phyloP scores from a whole-genome alignment of 73 alveolate genomes.

The Paraurostyla sp. region DNA sequence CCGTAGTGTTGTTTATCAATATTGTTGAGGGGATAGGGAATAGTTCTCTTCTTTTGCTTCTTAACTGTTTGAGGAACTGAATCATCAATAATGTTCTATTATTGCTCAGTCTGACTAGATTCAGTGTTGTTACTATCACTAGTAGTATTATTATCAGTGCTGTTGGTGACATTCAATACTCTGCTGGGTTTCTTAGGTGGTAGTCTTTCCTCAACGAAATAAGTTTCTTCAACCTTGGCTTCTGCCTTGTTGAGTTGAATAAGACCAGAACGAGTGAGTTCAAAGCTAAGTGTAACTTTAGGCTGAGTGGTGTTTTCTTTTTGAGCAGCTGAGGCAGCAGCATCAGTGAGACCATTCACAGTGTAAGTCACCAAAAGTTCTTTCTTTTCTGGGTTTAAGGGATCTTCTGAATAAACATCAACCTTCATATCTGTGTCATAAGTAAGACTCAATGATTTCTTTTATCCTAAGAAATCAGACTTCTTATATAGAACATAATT shows the following conservation, averaged over 20 bases:
- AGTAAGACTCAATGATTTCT: conserved; percentile 27
- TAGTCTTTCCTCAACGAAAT: conserved; percentile 15
- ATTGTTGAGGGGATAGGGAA: conserved; percentile 27
- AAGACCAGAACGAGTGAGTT: conserved; percentile 28
- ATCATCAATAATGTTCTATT: not conserved
- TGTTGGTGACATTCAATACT: not conserved
- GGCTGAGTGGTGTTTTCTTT: conserved; percentile 9
- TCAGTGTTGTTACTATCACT: not conserved
- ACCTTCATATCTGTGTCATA: conserved; percentile 41
- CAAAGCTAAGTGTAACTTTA: conserved; percentile 28
- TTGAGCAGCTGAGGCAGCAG: not conserved
- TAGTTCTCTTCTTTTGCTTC: not conserved
- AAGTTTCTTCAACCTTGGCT: conserved; percentile 43
- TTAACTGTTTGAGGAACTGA: not conserved
- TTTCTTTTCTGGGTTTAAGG: not conserved
- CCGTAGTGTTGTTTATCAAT: conserved; percentile 20
- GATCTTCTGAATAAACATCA: conserved; percentile 16
- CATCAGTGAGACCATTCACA: not conserved
- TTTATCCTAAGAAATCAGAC: conserved; percentile 39
- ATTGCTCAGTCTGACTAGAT: not conserved
- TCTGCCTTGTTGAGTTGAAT: conserved; percentile 48
- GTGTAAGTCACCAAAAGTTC: conserved; percentile 8
- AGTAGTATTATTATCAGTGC: not conserved
- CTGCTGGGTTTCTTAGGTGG: not conserved
- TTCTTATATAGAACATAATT: conserved; percentile 1